phyloP scores from a whole-genome alignment of 2,329 filamentous ascomycete genomes.

The Fusarium sororula region DNA sequence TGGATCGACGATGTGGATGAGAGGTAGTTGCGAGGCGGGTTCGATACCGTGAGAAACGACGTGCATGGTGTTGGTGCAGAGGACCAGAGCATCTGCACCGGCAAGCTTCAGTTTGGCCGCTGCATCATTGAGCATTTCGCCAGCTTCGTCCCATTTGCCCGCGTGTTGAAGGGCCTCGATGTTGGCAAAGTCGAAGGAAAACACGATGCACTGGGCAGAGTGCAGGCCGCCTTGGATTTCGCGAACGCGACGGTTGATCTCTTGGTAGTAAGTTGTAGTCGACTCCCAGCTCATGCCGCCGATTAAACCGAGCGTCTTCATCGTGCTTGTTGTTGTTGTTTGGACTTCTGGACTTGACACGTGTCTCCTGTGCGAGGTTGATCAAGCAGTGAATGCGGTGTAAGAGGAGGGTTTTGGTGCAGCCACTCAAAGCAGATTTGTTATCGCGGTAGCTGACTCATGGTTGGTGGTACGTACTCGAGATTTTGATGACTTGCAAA shows the following conservation, averaged over 20 bases:
- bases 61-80: constrained; percentile 43
- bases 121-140: constrained; percentile 23
- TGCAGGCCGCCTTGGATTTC: constrained; percentile 35
- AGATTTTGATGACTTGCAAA: not conserved
- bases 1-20: constrained; percentile 40
- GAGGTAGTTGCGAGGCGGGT: constrained; percentile 11
- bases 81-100: constrained; percentile 36
- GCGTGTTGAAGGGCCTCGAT: constrained; percentile 31
- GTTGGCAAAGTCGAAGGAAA: constrained; percentile 41
- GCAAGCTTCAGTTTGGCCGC: constrained; percentile 20
- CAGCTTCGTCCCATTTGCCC: constrained; percentile 28
- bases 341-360: not conserved
- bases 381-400: not conserved
- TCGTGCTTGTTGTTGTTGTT: not conserved
- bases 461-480: not conserved
- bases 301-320: constrained; percentile 41
- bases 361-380: not conserved
- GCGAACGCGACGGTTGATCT: constrained; percentile 39
- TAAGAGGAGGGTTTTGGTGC: not conserved
- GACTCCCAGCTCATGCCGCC: constrained; percentile 44
- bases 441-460: not conserved
- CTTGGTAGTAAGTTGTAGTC: constrained; percentile 39
- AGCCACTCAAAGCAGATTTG: not conserved
- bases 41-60: constrained; percentile 26
- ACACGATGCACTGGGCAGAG: constrained; percentile 33